Conservation (phyloP, 768 basidiomycete genomes). For the Hericium rajendrae region DNA sequence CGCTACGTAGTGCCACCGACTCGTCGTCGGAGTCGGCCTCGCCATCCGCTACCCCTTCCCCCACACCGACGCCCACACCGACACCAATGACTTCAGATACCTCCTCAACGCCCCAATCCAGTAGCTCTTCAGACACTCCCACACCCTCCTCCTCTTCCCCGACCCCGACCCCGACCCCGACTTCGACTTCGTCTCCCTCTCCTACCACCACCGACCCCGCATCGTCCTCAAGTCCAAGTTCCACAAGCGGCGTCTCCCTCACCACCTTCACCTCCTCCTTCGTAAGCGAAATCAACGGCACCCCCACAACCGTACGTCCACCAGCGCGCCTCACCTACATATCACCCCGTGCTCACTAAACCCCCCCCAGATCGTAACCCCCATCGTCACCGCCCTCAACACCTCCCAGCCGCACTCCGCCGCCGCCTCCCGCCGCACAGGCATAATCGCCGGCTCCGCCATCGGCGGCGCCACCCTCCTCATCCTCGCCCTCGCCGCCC, state of each 20-base stretch:
- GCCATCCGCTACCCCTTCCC: not conserved
- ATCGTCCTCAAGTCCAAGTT: not conserved
- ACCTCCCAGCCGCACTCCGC: not conserved
- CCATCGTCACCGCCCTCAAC: constrained; percentile 8
- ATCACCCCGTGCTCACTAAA: not conserved
- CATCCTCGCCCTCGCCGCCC: constrained; percentile 1
- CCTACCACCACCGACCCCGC: not conserved
- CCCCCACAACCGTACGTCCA: constrained; percentile 5
- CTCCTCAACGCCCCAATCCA: not conserved
- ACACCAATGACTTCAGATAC: not conserved
- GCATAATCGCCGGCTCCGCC: constrained; percentile 6
- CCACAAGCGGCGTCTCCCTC: constrained; percentile 1
- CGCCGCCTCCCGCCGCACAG: not conserved
- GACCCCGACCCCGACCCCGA: not conserved
- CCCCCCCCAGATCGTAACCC: constrained; percentile 4
- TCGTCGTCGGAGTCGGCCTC: not conserved
- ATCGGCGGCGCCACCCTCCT: constrained; percentile 4
- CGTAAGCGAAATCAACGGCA: constrained; percentile 6
- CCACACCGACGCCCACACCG: not conserved
- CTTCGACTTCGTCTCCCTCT: not conserved
- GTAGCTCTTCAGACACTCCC: not conserved
- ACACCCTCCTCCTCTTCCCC: not conserved
- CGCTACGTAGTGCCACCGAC: too few relatives aligned
- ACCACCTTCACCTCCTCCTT: constrained; percentile 6
- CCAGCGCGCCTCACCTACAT: not conserved